These are phyloP conservation scores for Scedosporium minutisporum DNA, from an alignment of 2,329 filamentous ascomycete genomes.

Conservation along the genomic window DNA sequence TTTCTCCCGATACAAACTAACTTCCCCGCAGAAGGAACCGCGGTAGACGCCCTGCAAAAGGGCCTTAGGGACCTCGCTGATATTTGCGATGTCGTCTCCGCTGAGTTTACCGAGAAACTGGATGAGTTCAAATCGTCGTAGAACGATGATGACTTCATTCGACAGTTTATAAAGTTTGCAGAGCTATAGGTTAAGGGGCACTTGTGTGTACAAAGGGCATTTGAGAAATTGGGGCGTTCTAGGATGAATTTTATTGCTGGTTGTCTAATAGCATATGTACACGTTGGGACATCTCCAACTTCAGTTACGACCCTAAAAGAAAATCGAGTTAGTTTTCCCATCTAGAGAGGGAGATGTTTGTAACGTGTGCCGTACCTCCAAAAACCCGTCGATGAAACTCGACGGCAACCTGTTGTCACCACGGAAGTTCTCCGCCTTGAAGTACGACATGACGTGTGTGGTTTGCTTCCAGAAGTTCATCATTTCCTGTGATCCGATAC, in stretches of 20 bases:
- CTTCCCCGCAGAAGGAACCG: slow-evolving; percentile 54
- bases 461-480: slow-evolving; percentile 99
- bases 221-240: slow-evolving; percentile 2
- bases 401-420: slow-evolving; percentile 69
- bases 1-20: not conserved
- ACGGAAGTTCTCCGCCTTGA: slow-evolving; percentile 73
- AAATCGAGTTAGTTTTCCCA: not conserved
- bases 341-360: not conserved
- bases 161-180: not conserved
- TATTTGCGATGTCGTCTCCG: slow-evolving; percentile 85
- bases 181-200: not conserved
- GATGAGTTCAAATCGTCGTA: slow-evolving; percentile 3
- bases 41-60: slow-evolving; percentile 80
- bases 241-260: not conserved
- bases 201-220: not conserved
- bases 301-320: slow-evolving; percentile 46
- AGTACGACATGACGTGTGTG: slow-evolving; percentile 93
- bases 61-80: slow-evolving; percentile 82
- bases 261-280: slow-evolving; percentile 6
- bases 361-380: slow-evolving; percentile 59
- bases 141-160: not conserved
- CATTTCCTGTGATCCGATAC: slow-evolving; percentile 58
- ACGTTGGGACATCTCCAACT: slow-evolving; percentile 9
- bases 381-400: slow-evolving; percentile 88
- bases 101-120: slow-evolving; percentile 65